Evolutionary conservation across 2,329 filamentous ascomycete genomes (phyloP).

Genomic region (Penicillium sp.): DNA sequence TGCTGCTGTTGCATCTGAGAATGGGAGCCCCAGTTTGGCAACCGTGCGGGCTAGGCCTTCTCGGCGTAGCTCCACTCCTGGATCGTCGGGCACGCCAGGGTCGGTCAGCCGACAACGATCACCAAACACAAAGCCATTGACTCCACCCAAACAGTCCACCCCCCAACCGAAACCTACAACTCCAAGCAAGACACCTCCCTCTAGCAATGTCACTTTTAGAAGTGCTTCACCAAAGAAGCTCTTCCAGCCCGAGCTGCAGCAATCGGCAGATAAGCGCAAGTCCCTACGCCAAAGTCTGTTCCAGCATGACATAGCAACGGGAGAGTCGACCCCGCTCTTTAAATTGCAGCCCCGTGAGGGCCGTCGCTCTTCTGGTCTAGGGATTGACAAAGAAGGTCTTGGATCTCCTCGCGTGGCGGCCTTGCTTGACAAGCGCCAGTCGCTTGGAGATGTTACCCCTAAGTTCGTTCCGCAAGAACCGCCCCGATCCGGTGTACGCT

Average conservation of each 20-base stretch:
- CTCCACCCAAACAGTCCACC: conserved; percentile 43
- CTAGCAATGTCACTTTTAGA: conserved; percentile 46
- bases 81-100: conserved; percentile 45
- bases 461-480: conserved; percentile 58
- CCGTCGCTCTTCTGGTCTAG: conserved; percentile 63
- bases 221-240: conserved; percentile 52
- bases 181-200: conserved; percentile 51
- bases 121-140: conserved; percentile 38
- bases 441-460: conserved; percentile 65
- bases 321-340: conserved; percentile 60
- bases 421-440: conserved; percentile 67
- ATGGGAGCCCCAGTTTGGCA: conserved; percentile 55
- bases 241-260: conserved; percentile 43
- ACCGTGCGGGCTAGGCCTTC: conserved; percentile 50
- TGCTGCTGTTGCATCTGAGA: conserved; percentile 46
- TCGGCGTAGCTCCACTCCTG: conserved; percentile 46
- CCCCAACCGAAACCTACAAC: conserved; percentile 48
- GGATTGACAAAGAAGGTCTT: conserved; percentile 66
- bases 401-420: conserved; percentile 72
- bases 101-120: conserved; percentile 38
- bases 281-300: conserved; percentile 49
- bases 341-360: conserved; percentile 59
- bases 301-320: conserved; percentile 53
- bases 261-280: conserved; percentile 37
- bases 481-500: conserved; percentile 54